phyloP scores from a whole-genome alignment of 23 red algal species.

The Gracilaria domingensis region DNA sequence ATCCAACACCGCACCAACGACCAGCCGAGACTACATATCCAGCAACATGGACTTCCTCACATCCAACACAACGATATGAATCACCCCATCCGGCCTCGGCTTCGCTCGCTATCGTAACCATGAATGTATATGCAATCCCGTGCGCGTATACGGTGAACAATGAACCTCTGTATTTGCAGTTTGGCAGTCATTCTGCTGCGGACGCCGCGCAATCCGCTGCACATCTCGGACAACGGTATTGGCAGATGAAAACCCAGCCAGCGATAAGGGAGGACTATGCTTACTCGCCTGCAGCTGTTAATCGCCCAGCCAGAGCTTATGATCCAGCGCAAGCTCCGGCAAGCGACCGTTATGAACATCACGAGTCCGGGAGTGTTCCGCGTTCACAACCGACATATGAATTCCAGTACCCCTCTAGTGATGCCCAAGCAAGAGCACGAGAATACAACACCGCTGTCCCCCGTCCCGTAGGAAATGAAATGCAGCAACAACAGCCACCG shows the following conservation, averaged over 20 bases:
- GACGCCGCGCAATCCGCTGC: constrained; percentile 29
- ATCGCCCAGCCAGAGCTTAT: neutral
- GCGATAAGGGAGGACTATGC: neutral
- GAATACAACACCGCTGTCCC: neutral
- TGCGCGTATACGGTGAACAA: constrained; percentile 55
- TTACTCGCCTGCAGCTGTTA: neutral
- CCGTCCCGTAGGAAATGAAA: constrained; percentile 14
- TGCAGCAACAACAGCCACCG: constrained; percentile 1
- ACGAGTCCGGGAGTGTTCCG: neutral
- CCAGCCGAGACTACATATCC: constrained; percentile 17
- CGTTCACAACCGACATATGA: neutral
- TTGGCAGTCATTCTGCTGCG: constrained; percentile 17
- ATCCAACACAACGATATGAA: neutral
- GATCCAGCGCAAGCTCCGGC: neutral
- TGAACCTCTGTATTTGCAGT: constrained; percentile 46
- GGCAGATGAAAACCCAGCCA: constrained; percentile 14
- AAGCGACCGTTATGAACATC: constrained; percentile 7
- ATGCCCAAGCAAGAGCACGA: constrained; percentile 18
- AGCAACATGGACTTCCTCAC: constrained; percentile 1
- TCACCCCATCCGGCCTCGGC: neutral
- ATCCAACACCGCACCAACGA: constrained; percentile 1
- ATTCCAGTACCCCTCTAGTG: neutral
- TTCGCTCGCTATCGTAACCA: neutral
- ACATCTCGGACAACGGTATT: constrained; percentile 34
- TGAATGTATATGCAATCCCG: constrained; percentile 42